phyloP scores from a whole-genome alignment of 306 rosid genomes.

The Calophaca sinica region DNA sequence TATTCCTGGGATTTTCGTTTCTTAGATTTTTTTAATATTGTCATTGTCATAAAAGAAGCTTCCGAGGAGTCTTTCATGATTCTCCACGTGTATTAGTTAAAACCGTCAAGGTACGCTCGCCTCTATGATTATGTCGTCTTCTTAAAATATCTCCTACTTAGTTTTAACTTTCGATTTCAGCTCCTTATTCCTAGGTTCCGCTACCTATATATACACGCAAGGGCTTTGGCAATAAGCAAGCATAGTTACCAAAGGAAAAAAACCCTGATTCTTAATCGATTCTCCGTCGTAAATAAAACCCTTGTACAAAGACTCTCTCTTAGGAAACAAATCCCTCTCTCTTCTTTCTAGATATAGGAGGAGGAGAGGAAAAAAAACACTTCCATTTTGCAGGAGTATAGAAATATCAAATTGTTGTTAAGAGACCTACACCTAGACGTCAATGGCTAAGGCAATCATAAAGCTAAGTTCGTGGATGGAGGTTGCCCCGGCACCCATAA shows the following conservation, averaged over 20 bases:
- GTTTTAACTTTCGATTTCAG: background rate
- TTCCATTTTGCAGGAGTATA: background rate
- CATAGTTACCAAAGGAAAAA: background rate
- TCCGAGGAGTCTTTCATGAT: slow-evolving; percentile 14
- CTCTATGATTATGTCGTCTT: background rate
- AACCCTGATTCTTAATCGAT: background rate
- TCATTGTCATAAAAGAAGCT: background rate
- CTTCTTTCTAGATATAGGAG: slow-evolving; percentile 51
- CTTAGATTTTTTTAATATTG: slow-evolving; percentile 2
- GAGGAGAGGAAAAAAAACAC: slow-evolving; percentile 45
- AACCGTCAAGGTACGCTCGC: background rate
- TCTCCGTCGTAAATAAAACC: slow-evolving; percentile 29
- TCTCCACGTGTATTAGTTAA: slow-evolving; percentile 42
- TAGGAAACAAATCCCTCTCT: slow-evolving; percentile 32
- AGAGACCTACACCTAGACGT: background rate
- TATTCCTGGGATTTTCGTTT: background rate
- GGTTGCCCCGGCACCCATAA: slow-evolving; percentile 62
- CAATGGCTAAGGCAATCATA: slow-evolving; percentile 54
- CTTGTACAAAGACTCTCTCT: background rate
- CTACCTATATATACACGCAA: background rate
- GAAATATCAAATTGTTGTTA: background rate
- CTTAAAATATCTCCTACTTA: slow-evolving; percentile 31
- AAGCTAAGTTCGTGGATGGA: slow-evolving; percentile 57
- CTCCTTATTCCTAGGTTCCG: slow-evolving; percentile 11
- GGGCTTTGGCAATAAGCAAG: background rate